Percentiles rank a stretch among this genome's conserved stretches.
Conservation (phyloP, 768 basidiomycete species). For the Kwoniella pini region DNA sequence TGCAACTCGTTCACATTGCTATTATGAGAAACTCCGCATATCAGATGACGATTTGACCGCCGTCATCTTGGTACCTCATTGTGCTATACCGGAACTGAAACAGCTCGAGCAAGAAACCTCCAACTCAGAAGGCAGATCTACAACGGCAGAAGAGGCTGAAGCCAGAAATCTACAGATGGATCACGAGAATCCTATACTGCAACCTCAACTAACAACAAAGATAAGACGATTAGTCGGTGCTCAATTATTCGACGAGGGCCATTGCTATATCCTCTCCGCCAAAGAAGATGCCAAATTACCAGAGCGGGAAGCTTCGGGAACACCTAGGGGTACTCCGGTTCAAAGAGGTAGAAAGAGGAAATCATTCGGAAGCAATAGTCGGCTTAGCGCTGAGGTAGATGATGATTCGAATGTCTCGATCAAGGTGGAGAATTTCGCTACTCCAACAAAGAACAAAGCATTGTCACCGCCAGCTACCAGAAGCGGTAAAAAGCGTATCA, state of each 20-base stretch:
- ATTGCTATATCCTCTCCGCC: slow-evolving; percentile 36
- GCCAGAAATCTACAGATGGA: slow-evolving; percentile 20
- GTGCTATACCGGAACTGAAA: slow-evolving; percentile 29
- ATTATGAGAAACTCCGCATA: slow-evolving; percentile 45
- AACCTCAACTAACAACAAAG: slow-evolving; percentile 27
- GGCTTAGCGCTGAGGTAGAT: slow-evolving; percentile 2
- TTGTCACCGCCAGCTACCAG: slow-evolving; percentile 6
- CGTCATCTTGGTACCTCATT: slow-evolving; percentile 43
- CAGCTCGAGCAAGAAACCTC: slow-evolving; percentile 28
- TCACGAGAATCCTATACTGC: slow-evolving; percentile 19
- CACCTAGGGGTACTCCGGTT: slow-evolving; percentile 1
- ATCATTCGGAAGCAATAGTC: neutral
- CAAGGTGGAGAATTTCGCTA: slow-evolving; percentile 3
- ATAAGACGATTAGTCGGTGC: slow-evolving; percentile 38
- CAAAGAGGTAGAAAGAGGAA: slow-evolving; percentile 8
- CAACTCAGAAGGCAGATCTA: slow-evolving; percentile 32
- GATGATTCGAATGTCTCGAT: neutral
- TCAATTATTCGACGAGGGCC: slow-evolving; percentile 36
- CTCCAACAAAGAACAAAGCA: slow-evolving; percentile 2
- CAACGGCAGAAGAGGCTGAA: slow-evolving; percentile 30
- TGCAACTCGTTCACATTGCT: slow-evolving; percentile 49
- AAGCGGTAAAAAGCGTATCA: neutral
- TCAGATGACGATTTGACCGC: slow-evolving; percentile 28
- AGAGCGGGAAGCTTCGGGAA: neutral
- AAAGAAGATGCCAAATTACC: slow-evolving; percentile 18